Evolutionary conservation across 441 rosid species (phyloP), one percentile per base, ranked within the genome.

Genomic region (Corymbia calophylla): DNA sequence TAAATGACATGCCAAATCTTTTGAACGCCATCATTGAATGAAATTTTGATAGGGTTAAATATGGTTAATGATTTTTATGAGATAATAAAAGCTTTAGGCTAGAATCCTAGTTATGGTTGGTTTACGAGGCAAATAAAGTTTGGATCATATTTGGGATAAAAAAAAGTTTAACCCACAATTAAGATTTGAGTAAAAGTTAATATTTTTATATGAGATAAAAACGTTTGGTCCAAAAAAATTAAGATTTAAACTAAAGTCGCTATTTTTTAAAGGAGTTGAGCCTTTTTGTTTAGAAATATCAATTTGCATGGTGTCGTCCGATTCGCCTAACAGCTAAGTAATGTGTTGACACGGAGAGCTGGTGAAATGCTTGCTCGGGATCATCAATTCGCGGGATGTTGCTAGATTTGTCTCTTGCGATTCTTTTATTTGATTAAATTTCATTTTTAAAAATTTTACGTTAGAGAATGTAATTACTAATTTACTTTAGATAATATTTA

Each of bases 141-240:
- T 56, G 25, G 62, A 12, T 56, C 9, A 56, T 3, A 56, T 56
- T 56, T 27, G 13, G 10, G 62, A 56, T 9, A 23, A 56, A 56
- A 55, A 54, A 39, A 21, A 4, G 27, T 56, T 56, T 56, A 56
- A 2, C 23, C 60, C 0, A 21, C 1, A 55, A 55, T 55, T 1
- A 55, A 55, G 27, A 55, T 21, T 55, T 25, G 9, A 55, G 12
- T 55, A 39, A 55, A 55, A 55, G 27, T 56, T 56, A 9, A 27
- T 0, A 56, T 56, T 56, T 56, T 56, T 56, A 0, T 0, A 11
- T 0, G 12, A 56, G 27, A 56, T 11, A 56, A 56, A 56, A 56
- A 56, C 9, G 12, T 56, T 5, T 4, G 27, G 1, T 56, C 29
- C 62, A 9, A 56, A 4, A 39, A 39, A 56, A 23, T 56, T 56